Evolutionary conservation across 139 green algal genomes (phyloP).

Genomic region (Limnomonas spitsbergensis): DNA sequence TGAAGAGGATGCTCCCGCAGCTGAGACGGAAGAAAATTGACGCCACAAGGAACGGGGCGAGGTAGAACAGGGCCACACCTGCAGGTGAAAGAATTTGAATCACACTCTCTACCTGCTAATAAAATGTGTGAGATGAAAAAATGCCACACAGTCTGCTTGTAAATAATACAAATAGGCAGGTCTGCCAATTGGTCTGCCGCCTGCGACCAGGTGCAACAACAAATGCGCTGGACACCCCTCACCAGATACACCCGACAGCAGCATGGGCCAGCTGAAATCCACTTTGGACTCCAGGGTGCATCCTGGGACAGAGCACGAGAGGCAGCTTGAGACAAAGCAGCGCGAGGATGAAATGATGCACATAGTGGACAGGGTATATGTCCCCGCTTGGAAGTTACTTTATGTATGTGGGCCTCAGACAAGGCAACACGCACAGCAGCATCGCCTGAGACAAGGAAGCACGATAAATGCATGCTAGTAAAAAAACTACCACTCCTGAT

Average conservation of each 20-base stretch:
- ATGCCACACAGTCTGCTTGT: too few relatives aligned
- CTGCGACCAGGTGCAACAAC: background rate
- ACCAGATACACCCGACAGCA: background rate
- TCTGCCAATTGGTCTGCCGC: background rate
- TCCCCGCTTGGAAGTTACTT: background rate
- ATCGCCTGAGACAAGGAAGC: too few relatives aligned
- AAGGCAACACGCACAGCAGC: background rate
- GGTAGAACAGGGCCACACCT: constrained; percentile 4
- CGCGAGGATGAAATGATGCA: too few relatives aligned
- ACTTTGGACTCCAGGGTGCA: background rate
- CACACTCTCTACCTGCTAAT: background rate
- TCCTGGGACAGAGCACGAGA: background rate
- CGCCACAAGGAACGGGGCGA: background rate
- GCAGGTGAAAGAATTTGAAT: background rate
- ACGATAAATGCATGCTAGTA: too few relatives aligned
- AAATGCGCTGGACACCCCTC: background rate
- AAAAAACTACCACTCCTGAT: too few relatives aligned
- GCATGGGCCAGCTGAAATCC: background rate
- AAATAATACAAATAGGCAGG: too few relatives aligned
- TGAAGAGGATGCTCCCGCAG: constrained; percentile 6
- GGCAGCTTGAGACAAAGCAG: too few relatives aligned
- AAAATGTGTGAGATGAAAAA: too few relatives aligned
- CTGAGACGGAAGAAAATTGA: background rate
- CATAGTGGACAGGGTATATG: background rate
- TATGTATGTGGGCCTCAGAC: background rate